Conservation (phyloP, 1,284 basidiomycete genomes). For the Sporisorium exsertum region DNA sequence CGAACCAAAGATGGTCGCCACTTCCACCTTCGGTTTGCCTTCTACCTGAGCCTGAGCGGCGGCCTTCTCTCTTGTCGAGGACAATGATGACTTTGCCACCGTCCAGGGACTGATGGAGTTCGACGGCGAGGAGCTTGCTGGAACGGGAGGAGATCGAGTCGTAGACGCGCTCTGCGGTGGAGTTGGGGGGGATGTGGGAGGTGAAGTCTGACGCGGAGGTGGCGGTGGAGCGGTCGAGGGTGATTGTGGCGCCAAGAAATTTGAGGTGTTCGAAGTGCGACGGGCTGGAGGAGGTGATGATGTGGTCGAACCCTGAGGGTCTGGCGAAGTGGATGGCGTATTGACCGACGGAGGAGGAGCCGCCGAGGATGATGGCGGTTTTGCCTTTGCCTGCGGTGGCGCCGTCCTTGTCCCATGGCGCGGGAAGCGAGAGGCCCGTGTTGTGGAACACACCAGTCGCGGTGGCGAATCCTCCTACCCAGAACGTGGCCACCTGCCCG, state of each 20-base stretch:
- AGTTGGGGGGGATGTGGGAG: conserved; percentile 8
- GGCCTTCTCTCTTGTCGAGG: conserved; percentile 28
- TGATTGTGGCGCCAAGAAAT: conserved; percentile 42
- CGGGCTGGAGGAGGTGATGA: conserved; percentile 49
- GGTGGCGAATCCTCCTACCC: conserved; percentile 45
- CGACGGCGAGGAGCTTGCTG: conserved; percentile 44
- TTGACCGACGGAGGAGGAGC: conserved; percentile 52
- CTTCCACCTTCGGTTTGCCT: conserved; percentile 4
- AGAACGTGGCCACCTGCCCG: conserved; percentile 56
- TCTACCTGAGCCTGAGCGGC: background rate
- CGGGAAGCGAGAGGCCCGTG: conserved; percentile 19
- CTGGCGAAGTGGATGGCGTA: conserved; percentile 60
- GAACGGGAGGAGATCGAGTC: conserved; percentile 50
- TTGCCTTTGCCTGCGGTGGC: conserved; percentile 42
- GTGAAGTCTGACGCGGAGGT: conserved; percentile 29
- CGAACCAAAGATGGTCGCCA: conserved; percentile 27
- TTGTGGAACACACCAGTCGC: conserved; percentile 53
- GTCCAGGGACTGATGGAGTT: conserved; percentile 41
- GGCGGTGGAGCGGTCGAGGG: conserved; percentile 42
- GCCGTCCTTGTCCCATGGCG: conserved; percentile 56
- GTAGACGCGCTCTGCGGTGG: conserved; percentile 32
- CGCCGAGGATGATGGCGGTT: conserved; percentile 56
- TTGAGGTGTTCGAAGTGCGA: conserved; percentile 47
- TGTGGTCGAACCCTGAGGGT: conserved; percentile 51
- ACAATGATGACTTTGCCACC: conserved; percentile 42